Evolutionary conservation across 768 basidiomycete species (phyloP).

Genomic region (Boletus coccyginus): DNA sequence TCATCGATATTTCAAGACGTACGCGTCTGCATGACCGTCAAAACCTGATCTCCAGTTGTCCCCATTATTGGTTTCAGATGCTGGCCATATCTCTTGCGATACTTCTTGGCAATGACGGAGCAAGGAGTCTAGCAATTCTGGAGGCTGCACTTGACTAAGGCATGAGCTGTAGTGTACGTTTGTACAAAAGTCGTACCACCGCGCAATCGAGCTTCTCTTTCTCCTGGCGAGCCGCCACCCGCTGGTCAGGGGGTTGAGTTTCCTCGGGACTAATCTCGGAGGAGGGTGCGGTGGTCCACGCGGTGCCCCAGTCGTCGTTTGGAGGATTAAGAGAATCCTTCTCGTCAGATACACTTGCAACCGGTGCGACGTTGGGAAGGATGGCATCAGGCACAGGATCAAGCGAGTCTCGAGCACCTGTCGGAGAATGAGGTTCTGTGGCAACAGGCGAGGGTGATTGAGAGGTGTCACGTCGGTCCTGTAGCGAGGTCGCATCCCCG

Average conservation of each 20-base stretch:
- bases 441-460: not conserved
- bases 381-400: slow-evolving; percentile 7
- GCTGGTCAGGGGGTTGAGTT: slow-evolving; percentile 48
- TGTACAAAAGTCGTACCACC: slow-evolving; percentile 49
- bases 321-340: not conserved
- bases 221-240: slow-evolving; percentile 59
- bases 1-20: slow-evolving; percentile 28
- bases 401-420: not conserved
- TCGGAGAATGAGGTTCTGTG: not conserved
- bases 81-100: slow-evolving; percentile 52
- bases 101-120: slow-evolving; percentile 53
- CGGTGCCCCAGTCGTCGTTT: slow-evolving; percentile 37
- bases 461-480: not conserved
- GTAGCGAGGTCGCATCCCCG: not conserved
- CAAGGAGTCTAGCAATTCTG: slow-evolving; percentile 60
- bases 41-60: slow-evolving; percentile 42
- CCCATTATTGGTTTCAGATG: slow-evolving; percentile 23
- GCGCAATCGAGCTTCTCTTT: slow-evolving; percentile 59
- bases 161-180: slow-evolving; percentile 13
- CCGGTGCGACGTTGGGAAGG: slow-evolving; percentile 40
- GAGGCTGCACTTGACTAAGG: slow-evolving; percentile 49
- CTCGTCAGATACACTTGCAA: not conserved
- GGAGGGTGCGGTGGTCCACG: slow-evolving; percentile 36
- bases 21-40: slow-evolving; percentile 59
- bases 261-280: slow-evolving; percentile 23